Percentiles rank a stretch among this genome's conserved stretches.
These are phyloP conservation scores for Rhizopus arrhizus DNA, from an alignment of 371 early-diverging fungal genomes.

Conservation along the genomic window DNA sequence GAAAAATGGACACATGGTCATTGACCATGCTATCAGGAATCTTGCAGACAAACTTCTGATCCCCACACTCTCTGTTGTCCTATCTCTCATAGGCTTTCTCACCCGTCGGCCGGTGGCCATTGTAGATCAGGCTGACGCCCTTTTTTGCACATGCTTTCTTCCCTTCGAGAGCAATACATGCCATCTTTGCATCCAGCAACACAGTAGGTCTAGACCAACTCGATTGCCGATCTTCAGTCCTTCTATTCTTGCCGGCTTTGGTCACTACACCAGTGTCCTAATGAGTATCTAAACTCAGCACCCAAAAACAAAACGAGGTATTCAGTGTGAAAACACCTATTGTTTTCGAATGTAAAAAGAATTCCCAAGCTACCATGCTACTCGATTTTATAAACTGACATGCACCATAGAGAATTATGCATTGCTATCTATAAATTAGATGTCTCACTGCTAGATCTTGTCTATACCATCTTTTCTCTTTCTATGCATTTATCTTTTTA, in stretches of 20 bases:
- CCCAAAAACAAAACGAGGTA: too few species aligned
- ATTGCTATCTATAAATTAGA: too few species aligned
- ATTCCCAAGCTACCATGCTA: too few species aligned
- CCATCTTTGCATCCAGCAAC: slow-evolving; percentile 40
- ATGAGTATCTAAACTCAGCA: slow-evolving; percentile 25
- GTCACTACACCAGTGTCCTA: slow-evolving; percentile 58
- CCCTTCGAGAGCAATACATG: slow-evolving; percentile 37
- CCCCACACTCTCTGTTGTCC: slow-evolving; percentile 58
- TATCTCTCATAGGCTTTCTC: slow-evolving; percentile 62
- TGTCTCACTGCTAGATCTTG: too few species aligned
- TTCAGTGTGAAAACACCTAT: too few species aligned
- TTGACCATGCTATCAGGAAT: slow-evolving; percentile 59
- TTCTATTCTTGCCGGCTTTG: slow-evolving; percentile 49
- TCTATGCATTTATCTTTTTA: too few species aligned
- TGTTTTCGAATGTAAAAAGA: too few species aligned
- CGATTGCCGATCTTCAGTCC: slow-evolving; percentile 60
- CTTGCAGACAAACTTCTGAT: slow-evolving; percentile 50
- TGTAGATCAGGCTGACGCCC: slow-evolving; percentile 61
- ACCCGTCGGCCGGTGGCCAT: slow-evolving; percentile 55
- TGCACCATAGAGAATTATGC: too few species aligned
- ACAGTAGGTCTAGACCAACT: slow-evolving; percentile 70
- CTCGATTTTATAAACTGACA: too few species aligned
- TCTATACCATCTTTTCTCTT: too few species aligned
- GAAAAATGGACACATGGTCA: slow-evolving; percentile 53
- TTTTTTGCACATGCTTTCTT: slow-evolving; percentile 39